Evolutionary conservation across 495 filamentous ascomycete genomes (phyloP), one percentile per base, ranked within the genome.

Genomic region (Penicillium parvum): DNA sequence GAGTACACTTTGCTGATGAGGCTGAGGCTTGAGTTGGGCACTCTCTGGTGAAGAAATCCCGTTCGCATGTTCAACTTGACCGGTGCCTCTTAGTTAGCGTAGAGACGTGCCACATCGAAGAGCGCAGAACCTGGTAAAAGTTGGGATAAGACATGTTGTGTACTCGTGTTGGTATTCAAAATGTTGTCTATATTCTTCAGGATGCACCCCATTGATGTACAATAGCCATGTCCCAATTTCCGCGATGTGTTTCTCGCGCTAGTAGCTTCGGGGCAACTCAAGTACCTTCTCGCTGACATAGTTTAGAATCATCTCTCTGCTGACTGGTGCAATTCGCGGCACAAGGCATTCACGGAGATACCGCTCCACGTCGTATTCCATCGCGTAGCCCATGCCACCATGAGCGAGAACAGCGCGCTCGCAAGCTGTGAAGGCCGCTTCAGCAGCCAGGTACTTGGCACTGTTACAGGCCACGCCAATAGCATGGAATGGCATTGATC

Each of bases 241-340:
- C 25, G 1, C 25, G 8, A n/a, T n/a, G 9, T 14, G 11, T 6
- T 14, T 8, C 9, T 12, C n/a, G 3, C n/a, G 15, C 33, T 56
- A 81, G 40, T 81, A 81, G 48, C 75, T 79, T 20, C 75, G 55
- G n/a, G 70, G 70, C 36, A 72, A 41, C 20, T 63, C 54, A 21
- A 89, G 61, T 0, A 81, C 83, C 62, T 81, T 86, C 63, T 91
- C 84, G 16, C 76, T 77, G n/a, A 90, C 74, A 52, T 79, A 88
- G 45, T 86, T 88, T 69, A 86, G 60, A 37, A 90, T 84, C 86
- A 88, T 89, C 65, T 89, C 86, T 2, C 81, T 69, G 57, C 81
- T 85, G 1, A 89, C 81, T 1, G 84, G 85, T 5, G 85, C 83
- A 34, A 91, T 84, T 14, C 85, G 65, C 11, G 86, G 85, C 15